phyloP scores from a whole-genome alignment of 257 asterid genomes.

The Scutellaria barbata region DNA sequence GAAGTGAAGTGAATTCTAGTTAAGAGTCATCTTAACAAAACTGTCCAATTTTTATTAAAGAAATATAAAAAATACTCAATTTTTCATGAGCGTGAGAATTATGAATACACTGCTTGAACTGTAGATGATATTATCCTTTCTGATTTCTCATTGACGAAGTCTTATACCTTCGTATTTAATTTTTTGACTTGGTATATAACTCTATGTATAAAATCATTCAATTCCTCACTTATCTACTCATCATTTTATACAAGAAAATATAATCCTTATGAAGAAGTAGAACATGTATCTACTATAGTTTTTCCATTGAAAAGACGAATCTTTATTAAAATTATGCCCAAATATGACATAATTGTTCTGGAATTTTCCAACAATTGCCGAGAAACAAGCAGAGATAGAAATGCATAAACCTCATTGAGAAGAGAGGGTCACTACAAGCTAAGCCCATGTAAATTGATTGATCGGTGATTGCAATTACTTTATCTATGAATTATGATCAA shows the following conservation, averaged over 20 bases:
- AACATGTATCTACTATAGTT: not conserved
- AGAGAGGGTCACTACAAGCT: not conserved
- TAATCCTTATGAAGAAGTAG: not conserved
- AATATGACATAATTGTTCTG: too few species aligned
- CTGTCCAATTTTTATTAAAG: not conserved
- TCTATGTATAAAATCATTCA: not conserved
- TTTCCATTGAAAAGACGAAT: not conserved
- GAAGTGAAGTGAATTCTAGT: constrained; percentile 10
- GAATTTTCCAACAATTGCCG: not conserved
- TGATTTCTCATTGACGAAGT: too few species aligned
- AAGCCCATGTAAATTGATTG: not conserved
- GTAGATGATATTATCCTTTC: too few species aligned
- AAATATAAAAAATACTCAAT: not conserved
- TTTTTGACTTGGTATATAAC: not conserved
- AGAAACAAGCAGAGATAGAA: constrained; percentile 3
- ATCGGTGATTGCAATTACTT: constrained; percentile 2
- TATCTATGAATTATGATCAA: not conserved
- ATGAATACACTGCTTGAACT: too few species aligned
- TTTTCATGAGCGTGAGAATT: not conserved
- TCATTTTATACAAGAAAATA: not conserved
- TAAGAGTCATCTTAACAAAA: not conserved
- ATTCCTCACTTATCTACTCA: not conserved
- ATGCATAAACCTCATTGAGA: not conserved
- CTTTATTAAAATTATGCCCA: too few species aligned
- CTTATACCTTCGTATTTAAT: too few species aligned